Base-by-base conservation (phyloP, 1,284 basidiomycete species). In the Erythrobasidium hasegawianum region DNA sequence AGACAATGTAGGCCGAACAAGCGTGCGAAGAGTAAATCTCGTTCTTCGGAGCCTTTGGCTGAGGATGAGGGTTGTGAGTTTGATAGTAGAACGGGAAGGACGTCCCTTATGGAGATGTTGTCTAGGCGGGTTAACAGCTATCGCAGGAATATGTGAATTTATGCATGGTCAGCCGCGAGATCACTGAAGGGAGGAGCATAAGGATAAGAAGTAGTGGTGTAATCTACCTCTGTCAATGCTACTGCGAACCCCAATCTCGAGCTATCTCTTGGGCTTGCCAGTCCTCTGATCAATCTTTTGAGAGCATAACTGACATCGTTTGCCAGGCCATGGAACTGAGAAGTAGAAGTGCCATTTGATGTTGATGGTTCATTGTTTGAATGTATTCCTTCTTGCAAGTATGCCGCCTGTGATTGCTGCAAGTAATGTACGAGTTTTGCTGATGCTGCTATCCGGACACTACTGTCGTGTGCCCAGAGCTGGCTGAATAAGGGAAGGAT, bases 231-330 rank as follows among this genome's bases (percentile, higher is more conserved):
- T 0, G 95, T 93, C 71, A 98, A 81, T 18, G 93, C 91, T 49
- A 97, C 94, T 8, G 94, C 90, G 76, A 97, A 98, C 13, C 95
- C 95, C 39, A 96, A 80, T 71, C 95, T 81, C 76, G 91, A 93
- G 78, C 89, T 92, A 77, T 97, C 93, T 71, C 94, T 82, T 1
- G 92, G 89, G 77, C 89, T 93, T 0, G 89, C 91, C 26, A 98
- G 81, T 18, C 95, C 95, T 47, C 91, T 82, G 33, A 94, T 80
- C 29, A 96, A 82, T 39, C 93, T 79, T 68, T 89, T 84, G 73
- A 96, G 85, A 4, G 90, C 88, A 75, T 96, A 96, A 4, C 88
- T 85, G 0, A 94, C 89, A 79, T 96, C 92, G 71, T 87, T 86
- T 3, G 90, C 87, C 77, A 94, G 92, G 59, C 86, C 74, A 11